Conservation (phyloP, 768 basidiomycete species). For the Termitomyces sp. region DNA sequence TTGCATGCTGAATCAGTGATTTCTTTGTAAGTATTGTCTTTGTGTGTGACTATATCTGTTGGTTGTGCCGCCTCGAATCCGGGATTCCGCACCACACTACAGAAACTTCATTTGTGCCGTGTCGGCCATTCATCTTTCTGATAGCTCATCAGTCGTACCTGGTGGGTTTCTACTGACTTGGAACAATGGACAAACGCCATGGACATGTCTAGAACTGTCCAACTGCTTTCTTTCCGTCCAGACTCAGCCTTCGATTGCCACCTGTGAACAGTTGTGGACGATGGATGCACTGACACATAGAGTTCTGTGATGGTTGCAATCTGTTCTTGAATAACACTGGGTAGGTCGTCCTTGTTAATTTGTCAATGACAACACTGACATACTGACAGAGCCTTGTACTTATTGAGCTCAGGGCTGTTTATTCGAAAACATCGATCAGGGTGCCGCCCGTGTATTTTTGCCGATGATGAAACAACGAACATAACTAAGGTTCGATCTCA, state of each 20-base stretch:
- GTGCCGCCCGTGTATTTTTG: neutral
- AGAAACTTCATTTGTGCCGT: neutral
- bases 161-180: neutral
- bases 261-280: neutral
- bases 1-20: neutral
- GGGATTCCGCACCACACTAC: neutral
- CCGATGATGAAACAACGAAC: neutral
- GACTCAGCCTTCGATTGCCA: neutral
- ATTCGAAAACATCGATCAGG: neutral
- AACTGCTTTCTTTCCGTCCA: neutral
- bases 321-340: neutral
- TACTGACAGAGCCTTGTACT: neutral
- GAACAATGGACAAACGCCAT: neutral
- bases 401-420: neutral
- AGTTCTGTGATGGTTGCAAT: neutral
- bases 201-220: neutral
- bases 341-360: neutral
- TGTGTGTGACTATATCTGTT: slow-evolving; percentile 2
- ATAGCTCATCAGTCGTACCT: neutral
- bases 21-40: neutral
- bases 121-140: neutral
- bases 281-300: neutral
- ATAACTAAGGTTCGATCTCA: neutral
- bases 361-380: neutral
- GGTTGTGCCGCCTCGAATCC: slow-evolving; percentile 1